Percentiles rank a stretch among this genome's conserved stretches.
Evolutionary conservation across 1,284 basidiomycete genomes (phyloP).

Genomic region (Puccinia hordei): DNA sequence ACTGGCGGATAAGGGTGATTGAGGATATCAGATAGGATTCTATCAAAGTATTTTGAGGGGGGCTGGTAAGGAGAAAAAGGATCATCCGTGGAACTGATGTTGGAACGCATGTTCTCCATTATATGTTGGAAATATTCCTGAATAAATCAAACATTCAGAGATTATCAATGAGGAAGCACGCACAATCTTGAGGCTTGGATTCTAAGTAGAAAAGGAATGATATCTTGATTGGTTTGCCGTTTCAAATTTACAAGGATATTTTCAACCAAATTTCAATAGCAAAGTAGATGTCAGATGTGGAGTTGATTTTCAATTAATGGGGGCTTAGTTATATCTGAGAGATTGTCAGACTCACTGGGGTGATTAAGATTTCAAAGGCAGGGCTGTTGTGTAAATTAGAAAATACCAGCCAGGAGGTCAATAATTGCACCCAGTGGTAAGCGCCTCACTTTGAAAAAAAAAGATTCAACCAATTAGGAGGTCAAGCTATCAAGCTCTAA

Average conservation of each 20-base stretch:
- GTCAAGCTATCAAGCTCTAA: neutral
- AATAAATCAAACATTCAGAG: neutral
- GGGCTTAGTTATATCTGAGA: slow-evolving; percentile 18
- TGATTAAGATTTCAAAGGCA: slow-evolving; percentile 18
- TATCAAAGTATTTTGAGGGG: slow-evolving; percentile 9
- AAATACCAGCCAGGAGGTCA: slow-evolving; percentile 9
- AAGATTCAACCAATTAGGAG: neutral
- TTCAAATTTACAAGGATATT: neutral
- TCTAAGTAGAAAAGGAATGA: neutral
- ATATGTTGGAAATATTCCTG: neutral
- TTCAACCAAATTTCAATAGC: neutral
- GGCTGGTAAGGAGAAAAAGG: neutral
- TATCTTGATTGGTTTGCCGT: neutral
- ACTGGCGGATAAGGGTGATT: slow-evolving; percentile 47
- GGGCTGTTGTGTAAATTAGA: neutral
- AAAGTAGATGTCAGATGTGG: neutral
- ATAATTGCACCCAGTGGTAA: neutral
- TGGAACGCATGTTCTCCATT: slow-evolving; percentile 10
- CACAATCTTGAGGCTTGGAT: neutral
- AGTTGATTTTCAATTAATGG: neutral
- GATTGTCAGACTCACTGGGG: slow-evolving; percentile 15
- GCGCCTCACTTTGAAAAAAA: neutral
- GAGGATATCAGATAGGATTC: slow-evolving; percentile 14
- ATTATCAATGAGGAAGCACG: neutral
- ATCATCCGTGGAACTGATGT: neutral